A percentile compares a stretch with the other conserved stretches of the same genome.
Evolutionary conservation across 768 basidiomycete genomes (phyloP).

Genomic region (Boletus fagicola): DNA sequence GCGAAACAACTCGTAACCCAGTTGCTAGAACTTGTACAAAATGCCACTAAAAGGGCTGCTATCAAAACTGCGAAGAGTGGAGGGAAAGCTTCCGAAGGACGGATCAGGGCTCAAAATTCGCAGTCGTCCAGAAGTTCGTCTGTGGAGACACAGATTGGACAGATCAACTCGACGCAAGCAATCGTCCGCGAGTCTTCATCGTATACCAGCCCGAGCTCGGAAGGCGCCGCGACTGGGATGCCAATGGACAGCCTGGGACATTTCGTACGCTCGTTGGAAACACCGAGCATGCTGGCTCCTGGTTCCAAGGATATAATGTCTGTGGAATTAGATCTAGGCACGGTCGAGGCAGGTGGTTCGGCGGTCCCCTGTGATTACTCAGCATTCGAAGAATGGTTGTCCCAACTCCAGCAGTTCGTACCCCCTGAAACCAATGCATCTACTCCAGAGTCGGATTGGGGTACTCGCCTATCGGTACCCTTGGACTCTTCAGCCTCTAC

Average conservation of each 20-base stretch:
- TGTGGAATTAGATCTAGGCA: slow-evolving; percentile 9
- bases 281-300: slow-evolving; percentile 4
- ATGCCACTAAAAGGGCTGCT: slow-evolving; percentile 60
- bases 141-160: slow-evolving; percentile 12
- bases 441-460: slow-evolving; percentile 12
- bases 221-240: not conserved
- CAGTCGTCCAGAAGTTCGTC: slow-evolving; percentile 32
- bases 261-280: slow-evolving; percentile 40
- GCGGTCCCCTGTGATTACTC: slow-evolving; percentile 34
- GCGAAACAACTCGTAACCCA: slow-evolving; percentile 61
- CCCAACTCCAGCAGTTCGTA: slow-evolving; percentile 47
- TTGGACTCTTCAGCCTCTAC: slow-evolving; percentile 1
- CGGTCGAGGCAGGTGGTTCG: slow-evolving; percentile 9
- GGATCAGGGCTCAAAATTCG: slow-evolving; percentile 35
- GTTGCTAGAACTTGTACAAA: slow-evolving; percentile 57
- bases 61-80: slow-evolving; percentile 37
- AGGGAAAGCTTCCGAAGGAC: slow-evolving; percentile 6
- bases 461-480: not conserved
- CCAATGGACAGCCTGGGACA: slow-evolving; percentile 32
- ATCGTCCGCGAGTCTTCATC: not conserved
- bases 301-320: slow-evolving; percentile 9
- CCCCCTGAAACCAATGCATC: slow-evolving; percentile 16
- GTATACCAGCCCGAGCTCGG: not conserved
- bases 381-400: slow-evolving; percentile 51
- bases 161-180: not conserved